Conservation (phyloP, 441 rosid species). For the Gossypium davidsonii region DNA sequence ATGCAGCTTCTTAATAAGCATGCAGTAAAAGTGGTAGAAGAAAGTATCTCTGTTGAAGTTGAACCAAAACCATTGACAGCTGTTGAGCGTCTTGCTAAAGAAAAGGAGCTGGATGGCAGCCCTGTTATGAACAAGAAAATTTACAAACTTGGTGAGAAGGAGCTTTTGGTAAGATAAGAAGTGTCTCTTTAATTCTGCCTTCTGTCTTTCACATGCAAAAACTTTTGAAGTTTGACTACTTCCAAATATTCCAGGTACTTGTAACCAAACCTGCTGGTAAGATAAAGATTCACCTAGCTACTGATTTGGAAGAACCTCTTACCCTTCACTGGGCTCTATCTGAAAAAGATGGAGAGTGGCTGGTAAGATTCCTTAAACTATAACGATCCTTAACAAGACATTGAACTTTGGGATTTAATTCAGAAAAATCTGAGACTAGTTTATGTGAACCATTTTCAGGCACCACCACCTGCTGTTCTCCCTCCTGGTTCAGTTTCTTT, state of each 20-base stretch:
- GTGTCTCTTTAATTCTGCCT: slow-evolving; percentile 9
- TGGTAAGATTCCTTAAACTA: slow-evolving; percentile 50
- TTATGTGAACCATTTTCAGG: slow-evolving; percentile 51
- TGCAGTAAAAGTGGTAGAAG: slow-evolving; percentile 31
- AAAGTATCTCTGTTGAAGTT: slow-evolving; percentile 31
- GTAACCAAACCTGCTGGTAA: slow-evolving; percentile 58
- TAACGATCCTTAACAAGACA: slow-evolving; percentile 10
- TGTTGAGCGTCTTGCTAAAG: slow-evolving; percentile 57
- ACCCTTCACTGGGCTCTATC: slow-evolving; percentile 96
- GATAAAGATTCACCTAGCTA: slow-evolving; percentile 59
- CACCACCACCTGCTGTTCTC: slow-evolving; percentile 55
- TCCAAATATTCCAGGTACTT: slow-evolving; percentile 50
- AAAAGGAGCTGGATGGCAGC: slow-evolving; percentile 46
- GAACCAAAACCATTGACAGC: slow-evolving; percentile 55
- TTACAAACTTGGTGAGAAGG: slow-evolving; percentile 60
- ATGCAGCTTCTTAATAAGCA: slow-evolving; percentile 54
- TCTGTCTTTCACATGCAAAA: slow-evolving; percentile 5
- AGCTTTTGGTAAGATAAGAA: slow-evolving; percentile 64
- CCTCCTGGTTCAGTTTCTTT: slow-evolving; percentile 72
- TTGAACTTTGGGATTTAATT: slow-evolving; percentile 16
- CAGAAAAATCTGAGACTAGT: slow-evolving; percentile 6
- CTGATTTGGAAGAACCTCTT: slow-evolving; percentile 63
- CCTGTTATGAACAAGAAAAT: slow-evolving; percentile 52
- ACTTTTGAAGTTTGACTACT: slow-evolving; percentile 19
- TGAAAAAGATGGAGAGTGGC: slow-evolving; percentile 75